Conservation (phyloP, 257 asterid genomes). For the Fraxinus anomala region DNA sequence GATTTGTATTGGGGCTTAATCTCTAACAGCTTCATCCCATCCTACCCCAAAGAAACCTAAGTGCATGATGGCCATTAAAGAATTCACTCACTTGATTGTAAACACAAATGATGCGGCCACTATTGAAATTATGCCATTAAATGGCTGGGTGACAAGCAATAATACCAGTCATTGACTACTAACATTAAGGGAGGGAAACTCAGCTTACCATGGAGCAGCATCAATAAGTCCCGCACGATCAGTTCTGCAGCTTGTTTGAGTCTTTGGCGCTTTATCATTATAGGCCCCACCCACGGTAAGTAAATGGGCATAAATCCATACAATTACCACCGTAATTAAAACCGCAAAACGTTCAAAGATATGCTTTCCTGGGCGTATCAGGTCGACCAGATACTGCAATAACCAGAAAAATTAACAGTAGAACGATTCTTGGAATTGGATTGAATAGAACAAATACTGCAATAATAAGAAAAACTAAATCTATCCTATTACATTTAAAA, state of each 20-base stretch:
- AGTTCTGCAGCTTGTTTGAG: constrained; percentile 73
- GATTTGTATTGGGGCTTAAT: no score
- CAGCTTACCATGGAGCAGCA: constrained; percentile 68
- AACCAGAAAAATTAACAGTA: constrained; percentile 14
- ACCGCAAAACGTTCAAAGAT: constrained; percentile 71
- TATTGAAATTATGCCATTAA: not conserved
- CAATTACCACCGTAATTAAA: constrained; percentile 56
- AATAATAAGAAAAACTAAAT: not conserved
- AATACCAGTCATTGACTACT: not conserved
- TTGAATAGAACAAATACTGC: not conserved
- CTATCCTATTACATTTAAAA: not conserved
- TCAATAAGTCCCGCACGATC: constrained; percentile 79
- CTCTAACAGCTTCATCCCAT: no score
- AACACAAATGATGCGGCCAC: no score
- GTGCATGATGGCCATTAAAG: no score
- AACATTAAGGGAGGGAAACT: not conserved
- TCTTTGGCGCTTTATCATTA: constrained; percentile 42
- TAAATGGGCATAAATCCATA: constrained; percentile 72
- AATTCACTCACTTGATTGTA: no score
- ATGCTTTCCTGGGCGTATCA: constrained; percentile 57
- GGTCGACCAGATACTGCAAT: constrained; percentile 69
- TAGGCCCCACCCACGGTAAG: constrained; percentile 82
- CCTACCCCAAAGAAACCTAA: no score
- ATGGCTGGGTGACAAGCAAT: not conserved
- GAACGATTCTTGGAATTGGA: not conserved